Conservation (phyloP, 2,329 filamentous ascomycete species). For the Xylariaceae sp. region DNA sequence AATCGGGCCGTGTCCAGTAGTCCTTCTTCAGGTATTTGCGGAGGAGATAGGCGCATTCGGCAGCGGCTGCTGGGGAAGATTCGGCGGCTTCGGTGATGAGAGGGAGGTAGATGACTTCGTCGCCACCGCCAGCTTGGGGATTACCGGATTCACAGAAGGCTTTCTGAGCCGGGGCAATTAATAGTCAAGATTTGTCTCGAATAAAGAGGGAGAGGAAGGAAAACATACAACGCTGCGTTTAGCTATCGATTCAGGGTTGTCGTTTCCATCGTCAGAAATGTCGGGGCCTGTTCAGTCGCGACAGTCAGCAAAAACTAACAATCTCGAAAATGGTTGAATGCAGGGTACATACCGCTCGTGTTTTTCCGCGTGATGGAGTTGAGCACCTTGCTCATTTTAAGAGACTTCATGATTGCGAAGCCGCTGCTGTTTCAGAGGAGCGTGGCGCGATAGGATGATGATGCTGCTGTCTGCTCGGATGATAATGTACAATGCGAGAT, state of each 20-base stretch:
- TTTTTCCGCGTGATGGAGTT: constrained; percentile 51
- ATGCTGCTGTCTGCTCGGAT: too few species aligned
- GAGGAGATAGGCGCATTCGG: constrained; percentile 74
- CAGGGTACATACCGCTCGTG: constrained; percentile 24
- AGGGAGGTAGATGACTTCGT: constrained; percentile 89
- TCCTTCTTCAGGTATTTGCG: constrained; percentile 78
- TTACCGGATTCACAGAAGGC: constrained; percentile 76
- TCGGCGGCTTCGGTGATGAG: constrained; percentile 93
- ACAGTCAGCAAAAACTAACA: constrained; percentile 3
- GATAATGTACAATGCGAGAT: too few species aligned
- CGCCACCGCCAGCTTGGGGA: constrained; percentile 54
- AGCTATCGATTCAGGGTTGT: constrained; percentile 65
- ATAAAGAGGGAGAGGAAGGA: constrained; percentile 9
- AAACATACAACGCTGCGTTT: constrained; percentile 60
- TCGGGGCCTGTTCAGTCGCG: constrained; percentile 14
- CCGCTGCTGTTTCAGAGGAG: too few species aligned
- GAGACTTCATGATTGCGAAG: constrained; percentile 46
- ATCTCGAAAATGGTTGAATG: constrained; percentile 1
- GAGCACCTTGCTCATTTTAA: constrained; percentile 55
- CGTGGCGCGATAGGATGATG: too few species aligned
- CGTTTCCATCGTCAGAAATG: constrained; percentile 35
- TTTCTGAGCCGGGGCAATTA: constrained; percentile 47
- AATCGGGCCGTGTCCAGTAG: constrained; percentile 59
- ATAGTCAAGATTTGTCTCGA: constrained; percentile 2
- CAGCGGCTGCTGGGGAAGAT: constrained; percentile 80